A percentile compares a stretch with the other conserved stretches of the same genome.
These are phyloP conservation scores for Phytopythium kandeliae DNA, from an alignment of 352 stramenopile genomes.

Conservation along the genomic window DNA sequence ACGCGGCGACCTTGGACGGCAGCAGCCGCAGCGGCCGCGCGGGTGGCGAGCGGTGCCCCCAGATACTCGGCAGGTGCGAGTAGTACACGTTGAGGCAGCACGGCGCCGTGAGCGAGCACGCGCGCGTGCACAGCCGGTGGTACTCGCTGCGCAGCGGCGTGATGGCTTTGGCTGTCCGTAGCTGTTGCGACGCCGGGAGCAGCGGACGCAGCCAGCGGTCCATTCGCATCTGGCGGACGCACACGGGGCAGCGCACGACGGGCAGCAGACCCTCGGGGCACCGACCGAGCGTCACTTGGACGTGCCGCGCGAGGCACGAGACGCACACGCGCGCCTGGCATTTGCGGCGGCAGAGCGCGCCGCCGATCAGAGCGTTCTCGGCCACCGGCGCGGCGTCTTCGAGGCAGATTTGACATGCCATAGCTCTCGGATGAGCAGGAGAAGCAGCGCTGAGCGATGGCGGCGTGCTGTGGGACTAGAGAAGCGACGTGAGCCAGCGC, in stretches of 20 bases:
- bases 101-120: conserved; percentile 16
- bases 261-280: conserved; percentile 27
- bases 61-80: conserved; percentile 17
- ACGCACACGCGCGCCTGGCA: conserved; percentile 17
- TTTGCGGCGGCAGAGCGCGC: conserved; percentile 9
- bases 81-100: conserved; percentile 32
- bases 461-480: no score
- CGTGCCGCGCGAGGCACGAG: conserved; percentile 15
- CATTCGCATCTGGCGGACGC: conserved; percentile 12
- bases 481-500: no score
- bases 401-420: conserved; percentile 30
- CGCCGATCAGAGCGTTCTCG: conserved; percentile 1
- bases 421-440: no score
- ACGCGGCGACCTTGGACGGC: conserved; percentile 10
- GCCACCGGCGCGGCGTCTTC: conserved; percentile 7
- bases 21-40: background rate
- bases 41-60: no score
- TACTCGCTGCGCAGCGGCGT: conserved; percentile 11
- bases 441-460: no score
- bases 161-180: no score
- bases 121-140: conserved; percentile 12
- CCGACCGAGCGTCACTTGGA: conserved; percentile 21
- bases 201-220: conserved; percentile 15
- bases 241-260: conserved; percentile 26
- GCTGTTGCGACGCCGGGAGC: background rate